These are phyloP conservation scores for Penicillium sp. DNA, from an alignment of 2,329 filamentous ascomycete genomes.

Conservation along the genomic window DNA sequence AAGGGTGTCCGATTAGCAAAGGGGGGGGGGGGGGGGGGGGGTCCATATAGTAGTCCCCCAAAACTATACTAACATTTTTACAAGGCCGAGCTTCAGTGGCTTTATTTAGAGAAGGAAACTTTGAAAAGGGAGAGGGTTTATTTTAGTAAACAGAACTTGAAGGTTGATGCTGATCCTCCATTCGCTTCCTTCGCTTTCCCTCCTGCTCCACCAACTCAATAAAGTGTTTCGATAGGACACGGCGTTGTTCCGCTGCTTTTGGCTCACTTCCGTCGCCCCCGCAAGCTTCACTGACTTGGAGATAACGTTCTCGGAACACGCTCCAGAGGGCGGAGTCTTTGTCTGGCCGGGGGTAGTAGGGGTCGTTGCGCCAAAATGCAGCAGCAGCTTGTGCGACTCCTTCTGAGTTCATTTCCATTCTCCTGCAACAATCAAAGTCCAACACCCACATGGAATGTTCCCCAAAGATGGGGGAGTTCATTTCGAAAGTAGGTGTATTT, in stretches of 20 bases:
- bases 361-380: conserved; percentile 55
- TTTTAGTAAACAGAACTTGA: not conserved
- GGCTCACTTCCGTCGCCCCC: not conserved
- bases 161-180: not conserved
- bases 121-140: too few species aligned
- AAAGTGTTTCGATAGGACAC: conserved; percentile 9
- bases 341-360: conserved; percentile 51
- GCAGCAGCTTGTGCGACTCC: conserved; percentile 47
- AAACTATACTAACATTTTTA: too few species aligned
- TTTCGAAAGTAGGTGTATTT: not conserved
- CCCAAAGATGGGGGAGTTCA: conserved; percentile 28
- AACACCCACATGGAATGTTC: conserved; percentile 48
- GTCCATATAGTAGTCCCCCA: too few species aligned
- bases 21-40: too few species aligned
- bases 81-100: too few species aligned
- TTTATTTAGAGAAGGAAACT: too few species aligned
- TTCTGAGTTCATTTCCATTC: conserved; percentile 40
- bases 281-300: conserved; percentile 15
- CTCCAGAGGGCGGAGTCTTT: conserved; percentile 23
- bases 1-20: too few species aligned
- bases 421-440: conserved; percentile 50
- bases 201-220: conserved; percentile 10
- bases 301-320: conserved; percentile 29
- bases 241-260: not conserved
- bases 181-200: not conserved